Percentiles rank a stretch among this genome's conserved stretches.
These are phyloP conservation scores for Alternaria sp. DNA, from an alignment of 2,329 filamentous ascomycete genomes.

Conservation along the genomic window DNA sequence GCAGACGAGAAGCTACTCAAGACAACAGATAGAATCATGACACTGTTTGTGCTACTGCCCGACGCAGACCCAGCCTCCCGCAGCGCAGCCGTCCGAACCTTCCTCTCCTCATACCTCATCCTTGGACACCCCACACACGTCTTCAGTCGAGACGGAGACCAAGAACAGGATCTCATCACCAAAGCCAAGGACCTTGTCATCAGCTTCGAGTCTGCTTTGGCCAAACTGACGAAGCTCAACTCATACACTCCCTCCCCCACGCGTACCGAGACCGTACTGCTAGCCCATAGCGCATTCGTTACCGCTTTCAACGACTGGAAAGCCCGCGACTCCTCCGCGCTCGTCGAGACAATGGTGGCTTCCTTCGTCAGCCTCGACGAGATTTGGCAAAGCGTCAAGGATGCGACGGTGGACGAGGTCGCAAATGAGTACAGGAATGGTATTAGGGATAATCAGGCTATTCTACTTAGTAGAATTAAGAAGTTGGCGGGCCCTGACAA, in stretches of 20 bases:
- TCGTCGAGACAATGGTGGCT: conserved; percentile 84
- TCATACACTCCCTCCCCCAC: conserved; percentile 69
- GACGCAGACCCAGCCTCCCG: conserved; percentile 66
- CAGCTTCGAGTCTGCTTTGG: conserved; percentile 76
- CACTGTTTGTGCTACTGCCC: conserved; percentile 68
- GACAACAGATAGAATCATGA: conserved; percentile 70
- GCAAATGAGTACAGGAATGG: conserved; percentile 79
- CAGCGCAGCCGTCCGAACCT: conserved; percentile 73
- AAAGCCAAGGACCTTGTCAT: conserved; percentile 80
- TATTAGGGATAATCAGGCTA: conserved; percentile 80
- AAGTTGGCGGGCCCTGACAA: conserved; percentile 74
- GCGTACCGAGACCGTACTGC: conserved; percentile 67
- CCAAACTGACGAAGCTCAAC: conserved; percentile 69
- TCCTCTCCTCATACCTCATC: conserved; percentile 80
- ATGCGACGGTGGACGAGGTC: conserved; percentile 74
- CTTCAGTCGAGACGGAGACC: conserved; percentile 73
- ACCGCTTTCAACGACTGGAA: conserved; percentile 86
- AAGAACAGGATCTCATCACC: conserved; percentile 73
- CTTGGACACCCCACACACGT: conserved; percentile 80
- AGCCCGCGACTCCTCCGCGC: conserved; percentile 75
- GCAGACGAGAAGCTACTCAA: conserved; percentile 70
- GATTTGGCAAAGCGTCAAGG: conserved; percentile 83
- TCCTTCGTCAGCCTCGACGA: conserved; percentile 85
- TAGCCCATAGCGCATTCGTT: conserved; percentile 75
- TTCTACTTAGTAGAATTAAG: conserved; percentile 80